phyloP scores from a whole-genome alignment of 768 basidiomycete genomes.

The Pisolithus albus region DNA sequence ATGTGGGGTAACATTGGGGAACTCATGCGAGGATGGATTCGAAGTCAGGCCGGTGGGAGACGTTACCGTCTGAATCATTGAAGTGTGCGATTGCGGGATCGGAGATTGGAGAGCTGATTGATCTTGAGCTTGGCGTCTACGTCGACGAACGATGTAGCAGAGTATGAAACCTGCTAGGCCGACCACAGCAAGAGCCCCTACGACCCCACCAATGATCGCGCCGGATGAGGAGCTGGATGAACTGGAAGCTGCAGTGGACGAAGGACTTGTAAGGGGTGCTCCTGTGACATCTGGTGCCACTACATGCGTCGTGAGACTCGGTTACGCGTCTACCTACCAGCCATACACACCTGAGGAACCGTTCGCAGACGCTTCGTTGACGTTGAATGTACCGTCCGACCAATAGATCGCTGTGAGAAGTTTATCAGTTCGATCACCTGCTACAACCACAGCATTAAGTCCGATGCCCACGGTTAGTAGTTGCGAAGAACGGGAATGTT shows the following conservation, averaged over 20 bases:
- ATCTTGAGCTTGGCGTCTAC: slow-evolving; percentile 2
- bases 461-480: slow-evolving; percentile 16
- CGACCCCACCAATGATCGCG: slow-evolving; percentile 17
- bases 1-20: slow-evolving; percentile 10
- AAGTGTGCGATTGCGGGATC: background rate
- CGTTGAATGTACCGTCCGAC: slow-evolving; percentile 10
- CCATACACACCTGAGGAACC: slow-evolving; percentile 8
- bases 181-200: slow-evolving; percentile 12
- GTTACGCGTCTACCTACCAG: background rate
- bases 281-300: slow-evolving; percentile 14
- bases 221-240: slow-evolving; percentile 8
- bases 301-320: slow-evolving; percentile 2
- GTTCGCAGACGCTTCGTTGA: slow-evolving; percentile 4
- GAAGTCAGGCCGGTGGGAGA: background rate
- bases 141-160: slow-evolving; percentile 6
- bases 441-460: background rate
- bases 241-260: background rate
- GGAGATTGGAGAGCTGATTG: background rate
- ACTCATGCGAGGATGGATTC: slow-evolving; percentile 1
- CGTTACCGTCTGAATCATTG: background rate
- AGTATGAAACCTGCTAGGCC: slow-evolving; percentile 10
- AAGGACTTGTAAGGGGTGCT: background rate
- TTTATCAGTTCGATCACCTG: background rate
- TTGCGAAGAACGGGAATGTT: slow-evolving; percentile 19
- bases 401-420: slow-evolving; percentile 14